Percentiles rank a stretch among this genome's conserved stretches.
These are phyloP conservation scores for Flaveria floridana DNA, from an alignment of 140 eudicot genomes.

Conservation along the genomic window DNA sequence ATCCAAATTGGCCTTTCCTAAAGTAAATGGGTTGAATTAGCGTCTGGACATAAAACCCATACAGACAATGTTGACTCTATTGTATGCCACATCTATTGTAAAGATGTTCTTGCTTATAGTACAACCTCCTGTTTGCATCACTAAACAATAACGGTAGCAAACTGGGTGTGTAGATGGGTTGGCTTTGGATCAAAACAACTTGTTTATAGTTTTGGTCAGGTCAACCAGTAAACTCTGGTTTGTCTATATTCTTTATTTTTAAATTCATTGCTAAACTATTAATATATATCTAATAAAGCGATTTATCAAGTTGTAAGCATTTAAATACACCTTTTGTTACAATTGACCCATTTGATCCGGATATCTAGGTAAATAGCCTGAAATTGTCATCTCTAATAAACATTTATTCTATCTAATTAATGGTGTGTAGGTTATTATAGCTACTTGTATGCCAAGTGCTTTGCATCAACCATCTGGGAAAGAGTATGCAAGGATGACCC, in stretches of 20 bases:
- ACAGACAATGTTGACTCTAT: neutral
- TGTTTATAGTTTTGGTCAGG: neutral
- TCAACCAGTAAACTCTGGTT: neutral
- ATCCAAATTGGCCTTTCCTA: neutral
- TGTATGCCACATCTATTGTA: neutral
- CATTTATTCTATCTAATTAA: neutral
- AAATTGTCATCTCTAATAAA: neutral
- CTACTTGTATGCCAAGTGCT: constrained; percentile 94
- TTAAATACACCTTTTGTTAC: neutral
- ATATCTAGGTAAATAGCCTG: neutral
- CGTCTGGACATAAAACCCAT: neutral
- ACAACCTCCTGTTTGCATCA: neutral
- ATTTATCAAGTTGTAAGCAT: neutral
- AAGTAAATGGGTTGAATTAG: neutral
- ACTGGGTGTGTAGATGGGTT: neutral
- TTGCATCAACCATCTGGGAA: constrained; percentile 87
- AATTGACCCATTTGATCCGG: neutral
- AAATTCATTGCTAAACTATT: neutral
- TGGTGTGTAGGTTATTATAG: constrained; percentile 68
- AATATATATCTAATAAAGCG: neutral
- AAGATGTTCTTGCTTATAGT: neutral
- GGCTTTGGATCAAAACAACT: neutral
- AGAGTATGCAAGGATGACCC: constrained; percentile 77
- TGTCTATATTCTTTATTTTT: neutral
- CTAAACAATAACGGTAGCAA: neutral